Evolutionary conservation across 1,139 yeast species (phyloP), one percentile per base, ranked within the genome.

Genomic region (Pichia sp.): DNA sequence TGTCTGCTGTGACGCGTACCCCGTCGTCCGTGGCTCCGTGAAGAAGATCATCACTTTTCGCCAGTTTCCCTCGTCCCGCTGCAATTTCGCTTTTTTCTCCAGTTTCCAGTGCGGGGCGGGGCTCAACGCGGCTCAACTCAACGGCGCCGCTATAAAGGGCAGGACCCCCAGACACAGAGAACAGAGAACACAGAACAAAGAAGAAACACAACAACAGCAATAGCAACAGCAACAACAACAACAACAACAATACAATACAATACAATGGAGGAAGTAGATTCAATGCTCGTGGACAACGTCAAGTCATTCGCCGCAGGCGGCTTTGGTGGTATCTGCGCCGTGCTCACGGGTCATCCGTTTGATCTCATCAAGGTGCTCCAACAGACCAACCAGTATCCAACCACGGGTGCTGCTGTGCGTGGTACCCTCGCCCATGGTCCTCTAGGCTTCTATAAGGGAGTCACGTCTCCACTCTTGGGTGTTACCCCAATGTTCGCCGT

Each of bases 401-500:
- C 78, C 16, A 72, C 94, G 14, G 50, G 71, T 5, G 76, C 76
- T 36, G 93, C 94, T 23, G 69, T 86, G 27, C 72, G 67, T 50
- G 72, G 70, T 33, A 86, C 94, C 3, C 48, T 91, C 30, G 74
- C 74, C 16, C 88, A 84, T 45, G 94, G 95, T 1, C 72, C 76
- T 13, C 54, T 67, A 11, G 96, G 96, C 1, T 72, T 91, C 46
- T 91, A 88, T 60, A 86, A 86, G 58, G 96, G 96, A 25, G 87
- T 95, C 0, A 58, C 81, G 43, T 76, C 84, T 0, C 98, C 98
- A 6, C 66, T 91, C 35, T 60, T 84, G 21, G 98, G 98, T 22
- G 97, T 91, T 21, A 91, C 97, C 0, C 98, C 98, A 27, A 91
- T 91, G 86, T 91, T 91, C 66, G 97, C 97, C 10, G 93, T 91